Base-by-base conservation (phyloP, 192 early-diverging fungal genomes). In the Obelidium mucronatum region DNA sequence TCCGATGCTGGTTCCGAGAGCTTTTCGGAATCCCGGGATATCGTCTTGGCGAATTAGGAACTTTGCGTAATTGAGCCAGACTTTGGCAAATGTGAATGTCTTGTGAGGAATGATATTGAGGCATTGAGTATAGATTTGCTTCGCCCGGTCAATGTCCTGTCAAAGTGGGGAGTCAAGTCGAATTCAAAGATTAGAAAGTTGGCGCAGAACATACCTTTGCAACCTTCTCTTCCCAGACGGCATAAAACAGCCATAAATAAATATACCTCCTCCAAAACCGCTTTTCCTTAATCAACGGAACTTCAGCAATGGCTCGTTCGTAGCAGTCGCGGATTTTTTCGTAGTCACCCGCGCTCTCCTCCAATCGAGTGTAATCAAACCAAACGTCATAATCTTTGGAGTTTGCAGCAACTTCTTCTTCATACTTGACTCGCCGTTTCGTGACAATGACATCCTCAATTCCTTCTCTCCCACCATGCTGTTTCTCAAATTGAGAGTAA, bases 161-260 rank as follows among this genome's bases (percentile, higher is more conserved):
- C n/a, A 13, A 69, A 37, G 44, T 30, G 67, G 35, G 56, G 54
- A 17, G n/a, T 62, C 1, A 33, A 11, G 1, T 3, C n/a, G 13
- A 42, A 24, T 5, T 79, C 63, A 1, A 40, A 77, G 19, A 79
- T 36, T n/a, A 65, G 35, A 40, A 3, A 66, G 15, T 37, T 13
- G 24, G 36, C 6, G 26, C 8, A 0, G 17, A 0, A 28, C 73
- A 33, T 80, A 91, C 91, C 78, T 91, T 89, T 24, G 91, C 92
- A 4, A 89, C 87, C 30, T 90, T 81, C 77, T 99, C 98, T 82
- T 99, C 98, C 82, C 93, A 99, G 28, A 97, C 86, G 0, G 97
- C 98, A 69, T 98, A 99, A 73, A 92, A 93, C 37, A 99, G 91
- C 98, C 98, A 99, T n/a, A 99, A 73, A 82, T 98, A 99, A 31